Conservation (phyloP, 805 yeast genomes). For the Kluyveromyces dobzhanskii region DNA sequence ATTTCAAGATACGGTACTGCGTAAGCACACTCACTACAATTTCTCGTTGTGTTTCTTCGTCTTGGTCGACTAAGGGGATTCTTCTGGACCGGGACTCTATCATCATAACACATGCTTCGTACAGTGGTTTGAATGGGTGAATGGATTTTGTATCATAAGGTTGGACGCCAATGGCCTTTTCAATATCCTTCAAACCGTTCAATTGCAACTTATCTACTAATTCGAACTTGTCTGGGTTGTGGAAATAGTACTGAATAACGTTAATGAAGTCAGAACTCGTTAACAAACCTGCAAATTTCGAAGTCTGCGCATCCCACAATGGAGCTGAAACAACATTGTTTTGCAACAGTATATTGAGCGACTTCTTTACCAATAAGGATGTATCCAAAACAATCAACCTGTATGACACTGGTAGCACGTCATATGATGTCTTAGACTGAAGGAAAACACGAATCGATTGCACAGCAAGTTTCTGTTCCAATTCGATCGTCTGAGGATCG, state of each 20-base stretch:
- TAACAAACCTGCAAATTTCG: conserved; percentile 87
- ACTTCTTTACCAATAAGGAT: conserved; percentile 78
- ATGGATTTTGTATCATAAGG: conserved; percentile 81
- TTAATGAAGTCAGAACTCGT: conserved; percentile 91
- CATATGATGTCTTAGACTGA: conserved; percentile 88
- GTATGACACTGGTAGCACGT: conserved; percentile 92
- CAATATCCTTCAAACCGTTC: conserved; percentile 80
- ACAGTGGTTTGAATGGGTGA: conserved; percentile 82
- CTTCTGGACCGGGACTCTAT: conserved; percentile 81
- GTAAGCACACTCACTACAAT: conserved; percentile 93
- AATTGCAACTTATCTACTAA: conserved; percentile 78
- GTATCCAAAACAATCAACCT: conserved; percentile 91
- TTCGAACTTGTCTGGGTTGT: conserved; percentile 80
- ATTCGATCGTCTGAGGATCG: conserved; percentile 27
- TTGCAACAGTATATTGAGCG: conserved; percentile 81
- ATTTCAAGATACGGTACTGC: conserved; percentile 90
- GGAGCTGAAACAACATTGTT: conserved; percentile 96
- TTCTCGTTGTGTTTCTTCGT: conserved; percentile 85
- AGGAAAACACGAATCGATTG: conserved; percentile 77
- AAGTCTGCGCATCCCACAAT: conserved; percentile 83
- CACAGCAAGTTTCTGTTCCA: conserved; percentile 67
- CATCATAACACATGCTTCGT: conserved; percentile 92
- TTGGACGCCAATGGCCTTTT: conserved; percentile 75
- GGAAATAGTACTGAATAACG: conserved; percentile 89
- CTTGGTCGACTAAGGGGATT: conserved; percentile 89